These are phyloP conservation scores for Hebeloma cylindrosporum DNA, from an alignment of 768 basidiomycete genomes.

Conservation along the genomic window DNA sequence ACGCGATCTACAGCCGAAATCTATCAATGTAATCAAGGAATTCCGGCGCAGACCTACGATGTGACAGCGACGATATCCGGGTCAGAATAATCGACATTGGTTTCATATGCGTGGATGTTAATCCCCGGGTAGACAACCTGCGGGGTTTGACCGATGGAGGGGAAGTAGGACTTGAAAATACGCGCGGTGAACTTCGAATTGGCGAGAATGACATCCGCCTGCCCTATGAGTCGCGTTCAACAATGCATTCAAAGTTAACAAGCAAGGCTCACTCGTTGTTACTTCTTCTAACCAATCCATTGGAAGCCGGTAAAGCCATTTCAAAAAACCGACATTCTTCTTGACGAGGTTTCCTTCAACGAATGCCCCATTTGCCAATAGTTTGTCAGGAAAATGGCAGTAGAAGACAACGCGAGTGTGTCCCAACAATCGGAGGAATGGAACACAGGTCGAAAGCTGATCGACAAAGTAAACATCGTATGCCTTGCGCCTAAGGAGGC, in stretches of 20 bases:
- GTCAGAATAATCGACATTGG: constrained; percentile 39
- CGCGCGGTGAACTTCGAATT: constrained; percentile 91
- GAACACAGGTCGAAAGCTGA: constrained; percentile 91
- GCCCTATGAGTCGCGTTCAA: constrained; percentile 48
- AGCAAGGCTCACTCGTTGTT: constrained; percentile 69
- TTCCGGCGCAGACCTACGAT: constrained; percentile 62
- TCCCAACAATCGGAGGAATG: constrained; percentile 67
- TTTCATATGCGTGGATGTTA: constrained; percentile 72
- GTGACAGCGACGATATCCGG: constrained; percentile 52
- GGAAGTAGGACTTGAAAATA: constrained; percentile 76
- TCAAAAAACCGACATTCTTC: constrained; percentile 51
- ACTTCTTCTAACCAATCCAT: constrained; percentile 90
- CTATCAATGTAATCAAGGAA: constrained; percentile 2
- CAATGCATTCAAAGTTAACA: not conserved
- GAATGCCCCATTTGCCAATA: constrained; percentile 73
- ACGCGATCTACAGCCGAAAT: constrained; percentile 38
- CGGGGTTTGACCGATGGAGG: constrained; percentile 59
- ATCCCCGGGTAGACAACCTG: constrained; percentile 96
- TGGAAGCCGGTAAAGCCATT: constrained; percentile 79
- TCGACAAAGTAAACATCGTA: constrained; percentile 94
- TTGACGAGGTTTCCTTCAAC: constrained; percentile 51
- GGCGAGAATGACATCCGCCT: constrained; percentile 87
- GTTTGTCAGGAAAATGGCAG: constrained; percentile 96
- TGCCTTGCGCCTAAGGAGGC: constrained; percentile 47
- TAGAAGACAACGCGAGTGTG: constrained; percentile 92